These are phyloP conservation scores for Planoprotostelium fungivorum DNA, from an alignment of 78 protist species.

Conservation along the genomic window DNA sequence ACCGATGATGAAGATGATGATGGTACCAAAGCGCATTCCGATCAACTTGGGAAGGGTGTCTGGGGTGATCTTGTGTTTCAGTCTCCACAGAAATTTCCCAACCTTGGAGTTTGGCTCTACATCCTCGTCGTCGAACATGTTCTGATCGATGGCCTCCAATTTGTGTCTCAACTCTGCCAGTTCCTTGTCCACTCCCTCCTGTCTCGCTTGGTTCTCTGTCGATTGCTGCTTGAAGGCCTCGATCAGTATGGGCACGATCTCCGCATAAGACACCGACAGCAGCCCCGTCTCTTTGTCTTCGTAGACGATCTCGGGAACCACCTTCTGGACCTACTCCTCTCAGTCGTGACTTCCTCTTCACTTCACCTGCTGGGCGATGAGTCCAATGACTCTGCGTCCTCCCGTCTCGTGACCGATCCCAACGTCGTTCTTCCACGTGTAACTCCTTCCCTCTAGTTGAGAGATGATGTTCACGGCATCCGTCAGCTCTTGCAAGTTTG, in stretches of 20 bases:
- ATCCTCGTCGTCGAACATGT: not conserved
- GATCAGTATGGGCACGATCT: slow-evolving; percentile 6
- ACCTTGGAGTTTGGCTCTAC: not conserved
- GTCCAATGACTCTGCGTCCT: slow-evolving; percentile 1
- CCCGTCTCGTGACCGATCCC: slow-evolving; percentile 4
- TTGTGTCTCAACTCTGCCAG: not conserved
- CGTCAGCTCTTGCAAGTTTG: not conserved
- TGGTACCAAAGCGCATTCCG: not conserved
- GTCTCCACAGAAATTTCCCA: not conserved
- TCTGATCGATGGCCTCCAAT: not conserved
- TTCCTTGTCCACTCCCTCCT: not conserved
- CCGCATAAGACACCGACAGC: not conserved
- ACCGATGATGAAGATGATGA: not conserved
- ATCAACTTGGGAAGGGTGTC: not conserved
- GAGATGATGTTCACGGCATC: slow-evolving; percentile 5
- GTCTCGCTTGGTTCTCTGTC: not conserved
- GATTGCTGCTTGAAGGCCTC: slow-evolving; percentile 3
- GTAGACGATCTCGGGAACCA: slow-evolving; percentile 4
- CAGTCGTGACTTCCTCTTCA: not conserved
- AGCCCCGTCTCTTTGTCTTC: slow-evolving; percentile 9
- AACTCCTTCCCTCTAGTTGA: not conserved
- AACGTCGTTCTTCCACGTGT: slow-evolving; percentile 1
- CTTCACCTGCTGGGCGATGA: slow-evolving; percentile 4
- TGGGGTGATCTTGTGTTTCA: not conserved
- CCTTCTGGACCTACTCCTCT: not conserved